These are phyloP conservation scores for Trichosporon sp. DNA, from an alignment of 1,284 basidiomycete genomes.

Conservation along the genomic window DNA sequence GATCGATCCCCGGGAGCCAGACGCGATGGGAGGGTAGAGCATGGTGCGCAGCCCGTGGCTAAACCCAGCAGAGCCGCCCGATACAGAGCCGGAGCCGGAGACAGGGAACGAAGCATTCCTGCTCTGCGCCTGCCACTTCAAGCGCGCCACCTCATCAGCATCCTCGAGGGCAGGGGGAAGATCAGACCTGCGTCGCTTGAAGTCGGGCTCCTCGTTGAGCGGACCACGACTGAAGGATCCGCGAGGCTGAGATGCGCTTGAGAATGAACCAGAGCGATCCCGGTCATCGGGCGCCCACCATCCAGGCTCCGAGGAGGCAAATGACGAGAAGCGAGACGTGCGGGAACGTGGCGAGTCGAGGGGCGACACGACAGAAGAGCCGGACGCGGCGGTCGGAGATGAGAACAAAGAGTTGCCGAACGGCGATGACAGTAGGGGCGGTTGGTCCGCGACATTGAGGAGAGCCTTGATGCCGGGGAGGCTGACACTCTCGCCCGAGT, in stretches of 20 bases:
- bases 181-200: conserved; percentile 42
- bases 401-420: conserved; percentile 20
- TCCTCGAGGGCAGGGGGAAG: conserved; percentile 30
- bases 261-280: conserved; percentile 7
- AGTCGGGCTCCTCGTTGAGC: conserved; percentile 31
- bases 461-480: conserved; percentile 37
- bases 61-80: conserved; percentile 7
- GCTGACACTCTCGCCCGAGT: conserved; percentile 19
- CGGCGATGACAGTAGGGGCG: conserved; percentile 23
- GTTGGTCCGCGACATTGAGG: conserved; percentile 20
- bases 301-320: conserved; percentile 29
- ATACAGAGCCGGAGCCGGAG: conserved; percentile 18
- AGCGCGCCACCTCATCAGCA: conserved; percentile 38
- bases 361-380: conserved; percentile 29
- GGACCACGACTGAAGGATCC: conserved; percentile 10
- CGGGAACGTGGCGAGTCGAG: conserved; percentile 37
- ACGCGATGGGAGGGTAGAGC: conserved; percentile 27
- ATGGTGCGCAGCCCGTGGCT: conserved; percentile 22
- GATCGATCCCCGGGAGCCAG: conserved; percentile 26
- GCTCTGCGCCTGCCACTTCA: conserved; percentile 42
- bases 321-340: conserved; percentile 41
- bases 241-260: conserved; percentile 8
- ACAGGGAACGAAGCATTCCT: conserved; percentile 42
- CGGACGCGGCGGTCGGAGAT: conserved; percentile 32
- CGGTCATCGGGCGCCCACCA: conserved; percentile 45